Conservation (phyloP, 2,329 filamentous ascomycete species). For the Rachicladosporium sp. region DNA sequence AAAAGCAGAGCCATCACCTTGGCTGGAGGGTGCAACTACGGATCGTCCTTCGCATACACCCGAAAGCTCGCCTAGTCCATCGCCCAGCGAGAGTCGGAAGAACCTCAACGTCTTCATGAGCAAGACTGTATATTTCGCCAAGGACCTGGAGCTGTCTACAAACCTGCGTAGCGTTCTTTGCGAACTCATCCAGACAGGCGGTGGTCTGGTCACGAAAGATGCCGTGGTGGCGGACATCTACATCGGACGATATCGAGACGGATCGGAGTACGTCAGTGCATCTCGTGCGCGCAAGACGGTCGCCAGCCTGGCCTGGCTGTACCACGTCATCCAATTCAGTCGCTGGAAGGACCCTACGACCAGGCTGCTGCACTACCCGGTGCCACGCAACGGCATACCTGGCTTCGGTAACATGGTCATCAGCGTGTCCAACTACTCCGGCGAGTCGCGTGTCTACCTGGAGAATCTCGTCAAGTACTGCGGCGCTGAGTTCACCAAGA, state of each 20-base stretch:
- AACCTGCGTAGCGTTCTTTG: conserved; percentile 56
- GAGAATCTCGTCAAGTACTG: conserved; percentile 79
- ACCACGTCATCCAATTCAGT: conserved; percentile 78
- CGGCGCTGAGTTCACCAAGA: conserved; percentile 85
- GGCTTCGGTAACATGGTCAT: conserved; percentile 69
- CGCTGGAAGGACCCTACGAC: conserved; percentile 76
- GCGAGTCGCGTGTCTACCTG: conserved; percentile 83
- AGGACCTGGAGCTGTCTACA: conserved; percentile 58
- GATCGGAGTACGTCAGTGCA: conserved; percentile 63
- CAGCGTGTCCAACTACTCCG: conserved; percentile 91
- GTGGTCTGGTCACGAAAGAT: conserved; percentile 53
- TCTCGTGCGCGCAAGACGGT: conserved; percentile 69
- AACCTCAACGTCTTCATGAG: conserved; percentile 63
- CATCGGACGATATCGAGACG: conserved; percentile 78
- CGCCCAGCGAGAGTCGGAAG: conserved; percentile 32
- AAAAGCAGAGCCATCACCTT: conserved; percentile 20
- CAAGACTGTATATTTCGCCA: conserved; percentile 64
- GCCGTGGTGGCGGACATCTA: conserved; percentile 68
- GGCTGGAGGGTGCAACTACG: conserved; percentile 56
- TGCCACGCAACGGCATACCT: conserved; percentile 63
- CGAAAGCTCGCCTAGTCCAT: conserved; percentile 29
- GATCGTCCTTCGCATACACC: conserved; percentile 26
- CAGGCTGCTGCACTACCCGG: conserved; percentile 78
- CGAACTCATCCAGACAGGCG: conserved; percentile 58
- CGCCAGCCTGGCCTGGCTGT: conserved; percentile 88